Evolutionary conservation across 2,329 filamentous ascomycete species (phyloP).

Genomic region (Colletotrichum sojae): DNA sequence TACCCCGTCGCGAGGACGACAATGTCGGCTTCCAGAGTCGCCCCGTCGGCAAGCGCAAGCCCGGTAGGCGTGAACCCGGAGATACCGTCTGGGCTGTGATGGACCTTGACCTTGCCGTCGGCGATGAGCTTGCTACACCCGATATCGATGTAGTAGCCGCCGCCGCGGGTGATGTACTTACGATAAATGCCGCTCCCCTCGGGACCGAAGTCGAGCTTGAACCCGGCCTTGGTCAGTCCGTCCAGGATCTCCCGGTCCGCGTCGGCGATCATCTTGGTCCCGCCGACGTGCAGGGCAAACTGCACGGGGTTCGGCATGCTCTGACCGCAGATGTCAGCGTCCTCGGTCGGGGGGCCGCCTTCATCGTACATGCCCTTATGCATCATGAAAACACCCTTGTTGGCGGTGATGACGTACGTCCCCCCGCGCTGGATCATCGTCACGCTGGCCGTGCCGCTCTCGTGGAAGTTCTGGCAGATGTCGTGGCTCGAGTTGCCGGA

Average conservation of each 20-base stretch:
- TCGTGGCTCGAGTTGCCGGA: conserved; percentile 79
- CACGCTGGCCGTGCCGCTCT: conserved; percentile 73
- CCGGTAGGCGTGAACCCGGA: conserved; percentile 61
- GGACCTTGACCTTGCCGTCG: conserved; percentile 75
- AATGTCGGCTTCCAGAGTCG: conserved; percentile 71
- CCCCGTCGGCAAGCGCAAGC: conserved; percentile 67
- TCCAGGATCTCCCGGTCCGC: conserved; percentile 56
- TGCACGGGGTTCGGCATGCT: conserved; percentile 69
- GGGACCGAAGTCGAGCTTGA: conserved; percentile 71
- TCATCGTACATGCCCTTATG: conserved; percentile 67
- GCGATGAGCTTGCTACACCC: conserved; percentile 73
- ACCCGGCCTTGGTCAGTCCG: conserved; percentile 69
- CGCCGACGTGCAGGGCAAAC: conserved; percentile 66
- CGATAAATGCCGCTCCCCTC: conserved; percentile 70
- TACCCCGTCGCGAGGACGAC: conserved; percentile 76
- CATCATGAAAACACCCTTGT: conserved; percentile 65
- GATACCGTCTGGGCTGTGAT: conserved; percentile 69
- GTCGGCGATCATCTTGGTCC: conserved; percentile 59
- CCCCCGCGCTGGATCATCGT: conserved; percentile 79
- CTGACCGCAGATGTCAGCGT: conserved; percentile 74
- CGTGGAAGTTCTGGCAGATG: conserved; percentile 77
- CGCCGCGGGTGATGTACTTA: conserved; percentile 76
- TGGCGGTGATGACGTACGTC: conserved; percentile 74
- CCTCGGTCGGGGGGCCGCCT: conserved; percentile 71
- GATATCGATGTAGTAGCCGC: conserved; percentile 80